Evolutionary conservation across 805 yeast species (phyloP), one percentile per base, ranked within the genome.

Genomic region (Clavispora carvajalis): DNA sequence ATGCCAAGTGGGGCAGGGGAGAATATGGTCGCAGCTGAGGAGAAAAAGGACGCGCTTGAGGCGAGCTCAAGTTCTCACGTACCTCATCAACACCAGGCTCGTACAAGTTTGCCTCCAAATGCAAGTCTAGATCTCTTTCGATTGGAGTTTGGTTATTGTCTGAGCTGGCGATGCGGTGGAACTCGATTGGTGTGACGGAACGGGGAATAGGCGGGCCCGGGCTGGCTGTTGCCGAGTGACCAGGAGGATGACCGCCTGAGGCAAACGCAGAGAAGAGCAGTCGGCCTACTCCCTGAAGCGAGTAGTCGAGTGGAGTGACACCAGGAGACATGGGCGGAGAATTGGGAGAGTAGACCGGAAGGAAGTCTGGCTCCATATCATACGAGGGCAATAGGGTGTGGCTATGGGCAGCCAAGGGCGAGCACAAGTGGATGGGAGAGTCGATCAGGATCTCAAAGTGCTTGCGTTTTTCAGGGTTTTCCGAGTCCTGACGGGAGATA

Each of bases 401-500:
- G 5, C 85, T 85, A 62, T 84, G 95, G 1, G 87, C 84, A 46
- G 96, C 87, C 36, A 77, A 64, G 6, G 82, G 79, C 36, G 90
- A 80, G 37, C 90, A 65, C 4, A 93, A 71, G 54, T 85, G 95
- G 44, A 93, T 80, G 3, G 99, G 99, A 2, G 96, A 86, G 61
- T 93, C 99, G 41, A 93, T 91, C 43, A 88, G 81, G 34, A 93
- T 85, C 65, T 93, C 99, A 58, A 85, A 93, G 57, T 89, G 97
- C 58, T 90, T 93, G 34, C 95, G 70, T 56, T 86, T 86, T 13
- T 52, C 70, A 3, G 66, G 60, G 34, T 67, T 63, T 2, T 71
- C 69, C 2, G 80, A 76, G 33, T 84, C 80, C n/a, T 71, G 56
- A 49, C 75, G 77, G 5, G 95, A 85, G 29, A 93, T 69, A 38